Evolutionary conservation across 371 early-diverging fungal genomes (phyloP).

Genomic region (Mortierella sp.): DNA sequence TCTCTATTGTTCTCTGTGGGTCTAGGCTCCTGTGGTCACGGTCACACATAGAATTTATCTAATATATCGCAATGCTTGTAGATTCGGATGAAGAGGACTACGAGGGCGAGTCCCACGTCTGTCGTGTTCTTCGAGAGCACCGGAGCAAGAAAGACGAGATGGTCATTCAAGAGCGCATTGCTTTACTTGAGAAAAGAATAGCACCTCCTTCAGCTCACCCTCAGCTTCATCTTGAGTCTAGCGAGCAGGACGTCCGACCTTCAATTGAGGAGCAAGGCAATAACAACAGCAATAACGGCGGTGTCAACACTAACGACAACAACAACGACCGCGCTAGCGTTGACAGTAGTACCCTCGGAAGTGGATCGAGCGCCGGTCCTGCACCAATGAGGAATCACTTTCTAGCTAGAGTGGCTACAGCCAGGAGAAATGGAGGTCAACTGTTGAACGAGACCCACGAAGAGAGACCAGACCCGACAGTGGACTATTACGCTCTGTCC

Average conservation of each 20-base stretch:
- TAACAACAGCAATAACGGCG: neutral
- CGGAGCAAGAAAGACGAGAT: conserved; percentile 55
- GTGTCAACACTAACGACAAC: conserved; percentile 2
- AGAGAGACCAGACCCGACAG: too few species aligned
- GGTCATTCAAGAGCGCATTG: conserved; percentile 28
- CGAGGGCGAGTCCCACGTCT: conserved; percentile 68
- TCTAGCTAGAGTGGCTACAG: too few species aligned
- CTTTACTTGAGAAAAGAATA: conserved; percentile 11
- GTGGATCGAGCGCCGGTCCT: neutral
- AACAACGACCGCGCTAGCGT: conserved; percentile 3
- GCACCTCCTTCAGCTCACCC: too few species aligned
- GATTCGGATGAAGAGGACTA: conserved; percentile 69
- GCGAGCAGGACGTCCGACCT: too few species aligned
- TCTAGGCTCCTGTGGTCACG: neutral
- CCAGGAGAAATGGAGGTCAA: too few species aligned
- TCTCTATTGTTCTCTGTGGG: too few species aligned
- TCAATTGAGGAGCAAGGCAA: neutral
- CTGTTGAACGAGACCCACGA: too few species aligned
- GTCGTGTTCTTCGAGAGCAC: conserved; percentile 62
- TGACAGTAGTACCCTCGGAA: neutral
- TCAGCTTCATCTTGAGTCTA: too few species aligned
- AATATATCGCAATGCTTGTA: conserved; percentile 18
- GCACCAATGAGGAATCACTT: too few species aligned
- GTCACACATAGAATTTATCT: neutral
- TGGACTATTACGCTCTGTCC: neutral